Conservation (phyloP, 768 basidiomycete species). For the Coprinopsis strossmayeri region DNA sequence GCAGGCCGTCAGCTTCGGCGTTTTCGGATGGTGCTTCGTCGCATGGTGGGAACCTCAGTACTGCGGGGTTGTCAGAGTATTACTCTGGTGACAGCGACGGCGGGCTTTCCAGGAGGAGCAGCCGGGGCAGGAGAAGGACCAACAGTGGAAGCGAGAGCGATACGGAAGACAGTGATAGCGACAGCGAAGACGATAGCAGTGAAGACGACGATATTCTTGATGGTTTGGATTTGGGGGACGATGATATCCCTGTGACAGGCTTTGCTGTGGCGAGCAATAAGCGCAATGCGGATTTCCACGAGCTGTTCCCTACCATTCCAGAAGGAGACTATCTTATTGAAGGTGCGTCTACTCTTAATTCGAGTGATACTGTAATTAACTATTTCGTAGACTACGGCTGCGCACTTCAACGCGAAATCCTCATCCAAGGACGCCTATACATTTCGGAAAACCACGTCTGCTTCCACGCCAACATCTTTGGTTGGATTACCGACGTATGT, state of each 20-base stretch:
- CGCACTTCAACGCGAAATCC: constrained; percentile 91
- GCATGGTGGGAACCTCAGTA: constrained; percentile 2
- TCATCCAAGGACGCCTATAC: constrained; percentile 93
- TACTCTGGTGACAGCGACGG: constrained; percentile 10
- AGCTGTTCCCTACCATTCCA: constrained; percentile 81
- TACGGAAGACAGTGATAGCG: constrained; percentile 9
- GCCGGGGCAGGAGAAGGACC: background rate
- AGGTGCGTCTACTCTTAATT: constrained; percentile 43
- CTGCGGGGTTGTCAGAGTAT: constrained; percentile 7
- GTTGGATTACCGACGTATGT: constrained; percentile 96
- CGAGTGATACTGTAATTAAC: constrained; percentile 8
- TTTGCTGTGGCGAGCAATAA: constrained; percentile 97
- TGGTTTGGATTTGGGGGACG: constrained; percentile 44
- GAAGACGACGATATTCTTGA: constrained; percentile 7
- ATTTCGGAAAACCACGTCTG: constrained; percentile 99
- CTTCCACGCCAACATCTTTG: constrained; percentile 98
- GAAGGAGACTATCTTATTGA: constrained; percentile 98
- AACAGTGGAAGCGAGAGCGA: constrained; percentile 2
- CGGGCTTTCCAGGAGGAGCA: background rate
- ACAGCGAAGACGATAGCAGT: constrained; percentile 10
- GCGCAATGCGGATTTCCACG: constrained; percentile 93
- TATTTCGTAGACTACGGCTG: constrained; percentile 83
- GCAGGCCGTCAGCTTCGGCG: constrained; percentile 16
- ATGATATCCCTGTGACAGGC: constrained; percentile 88
- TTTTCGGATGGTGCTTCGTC: constrained; percentile 12